Conservation (phyloP, 352 stramenopile genomes). For the Lagenidium sp. region DNA sequence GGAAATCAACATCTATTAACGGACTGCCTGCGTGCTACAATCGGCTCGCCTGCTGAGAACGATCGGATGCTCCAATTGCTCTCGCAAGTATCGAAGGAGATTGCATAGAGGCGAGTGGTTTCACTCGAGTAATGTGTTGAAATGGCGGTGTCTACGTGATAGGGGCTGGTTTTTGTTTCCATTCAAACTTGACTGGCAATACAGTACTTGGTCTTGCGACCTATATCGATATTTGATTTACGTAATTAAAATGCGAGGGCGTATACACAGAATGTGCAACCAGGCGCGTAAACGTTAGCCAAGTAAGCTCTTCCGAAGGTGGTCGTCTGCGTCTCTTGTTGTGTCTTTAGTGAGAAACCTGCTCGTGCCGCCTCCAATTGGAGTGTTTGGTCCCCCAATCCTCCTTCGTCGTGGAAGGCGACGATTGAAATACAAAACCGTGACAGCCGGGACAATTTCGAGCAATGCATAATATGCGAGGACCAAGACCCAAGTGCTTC, state of each 20-base stretch:
- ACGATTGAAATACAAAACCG: slow-evolving; percentile 80
- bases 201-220: too few relatives aligned
- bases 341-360: too few relatives aligned
- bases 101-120: slow-evolving; percentile 24
- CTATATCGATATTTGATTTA: too few relatives aligned
- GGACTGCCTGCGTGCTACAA: slow-evolving; percentile 93
- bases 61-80: slow-evolving; percentile 88
- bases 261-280: too few relatives aligned
- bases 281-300: too few relatives aligned
- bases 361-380: too few relatives aligned
- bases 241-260: too few relatives aligned
- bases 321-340: too few relatives aligned
- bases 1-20: slow-evolving; percentile 94
- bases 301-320: slow-evolving; percentile 45
- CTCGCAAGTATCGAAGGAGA: slow-evolving; percentile 45
- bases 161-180: too few relatives aligned
- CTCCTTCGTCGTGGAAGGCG: slow-evolving; percentile 40
- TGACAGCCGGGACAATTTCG: slow-evolving; percentile 69
- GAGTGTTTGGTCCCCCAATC: slow-evolving; percentile 17
- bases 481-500: slow-evolving; percentile 70
- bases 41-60: slow-evolving; percentile 93
- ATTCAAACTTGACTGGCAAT: too few relatives aligned
- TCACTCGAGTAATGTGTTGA: too few relatives aligned
- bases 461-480: slow-evolving; percentile 75
- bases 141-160: too few relatives aligned